These are phyloP conservation scores for Coprinopsis sp. DNA, from an alignment of 768 basidiomycete species.

Conservation along the genomic window DNA sequence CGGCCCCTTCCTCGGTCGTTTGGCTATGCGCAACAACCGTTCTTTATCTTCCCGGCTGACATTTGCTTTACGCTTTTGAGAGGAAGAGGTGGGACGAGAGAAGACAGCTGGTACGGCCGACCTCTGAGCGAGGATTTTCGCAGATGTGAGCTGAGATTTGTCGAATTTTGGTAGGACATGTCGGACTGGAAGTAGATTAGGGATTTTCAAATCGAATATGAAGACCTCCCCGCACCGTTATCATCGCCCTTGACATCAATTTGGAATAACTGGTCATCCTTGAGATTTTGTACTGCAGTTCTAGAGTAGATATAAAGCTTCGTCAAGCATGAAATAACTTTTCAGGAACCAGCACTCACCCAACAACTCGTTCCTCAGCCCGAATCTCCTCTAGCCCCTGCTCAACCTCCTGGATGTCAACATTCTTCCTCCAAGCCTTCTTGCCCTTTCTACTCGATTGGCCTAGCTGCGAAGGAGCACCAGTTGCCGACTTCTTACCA, in stretches of 20 bases:
- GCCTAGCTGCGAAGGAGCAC: conserved; percentile 56
- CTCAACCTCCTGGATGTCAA: conserved; percentile 79
- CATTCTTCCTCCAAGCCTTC: conserved; percentile 89
- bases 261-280: conserved; percentile 71
- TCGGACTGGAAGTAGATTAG: conserved; percentile 42
- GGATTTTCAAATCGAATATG: too few relatives aligned
- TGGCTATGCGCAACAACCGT: conserved; percentile 70
- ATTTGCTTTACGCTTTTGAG: conserved; percentile 38
- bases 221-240: conserved; percentile 42
- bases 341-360: too few relatives aligned
- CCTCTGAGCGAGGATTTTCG: conserved; percentile 78
- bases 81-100: conserved; percentile 44
- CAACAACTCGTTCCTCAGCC: conserved; percentile 75
- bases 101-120: conserved; percentile 84
- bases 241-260: conserved; percentile 80
- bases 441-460: conserved; percentile 89
- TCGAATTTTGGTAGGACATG: conserved; percentile 53
- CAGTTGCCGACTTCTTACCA: conserved; percentile 28
- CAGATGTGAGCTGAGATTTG: conserved; percentile 51
- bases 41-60: conserved; percentile 70
- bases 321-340: too few relatives aligned
- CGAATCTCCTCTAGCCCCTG: conserved; percentile 68
- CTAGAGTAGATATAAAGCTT: too few relatives aligned
- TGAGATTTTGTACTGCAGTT: conserved; percentile 57
- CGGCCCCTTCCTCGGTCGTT: conserved; percentile 64